Percentiles rank a stretch among this genome's conserved stretches.
Evolutionary conservation across 345 rosid genomes (phyloP).

Genomic region (Acer negundo): DNA sequence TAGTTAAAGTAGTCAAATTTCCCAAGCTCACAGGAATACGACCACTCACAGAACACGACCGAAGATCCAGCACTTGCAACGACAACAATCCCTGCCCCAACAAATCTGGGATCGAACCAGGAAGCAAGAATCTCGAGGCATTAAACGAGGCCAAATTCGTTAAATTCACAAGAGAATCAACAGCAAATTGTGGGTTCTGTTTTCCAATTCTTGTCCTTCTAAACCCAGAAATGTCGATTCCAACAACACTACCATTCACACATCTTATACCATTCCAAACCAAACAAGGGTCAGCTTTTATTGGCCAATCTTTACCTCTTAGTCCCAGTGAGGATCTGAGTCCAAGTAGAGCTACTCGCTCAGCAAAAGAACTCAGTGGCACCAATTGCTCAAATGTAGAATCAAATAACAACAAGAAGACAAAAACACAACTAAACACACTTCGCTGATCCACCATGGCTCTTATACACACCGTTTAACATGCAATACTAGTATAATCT

Average conservation of each 20-base stretch:
- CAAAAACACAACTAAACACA: conserved; percentile 36
- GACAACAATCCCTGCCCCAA: conserved; percentile 58
- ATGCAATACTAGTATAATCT: conserved; percentile 31
- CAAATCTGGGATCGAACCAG: conserved; percentile 80
- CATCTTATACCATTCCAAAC: conserved; percentile 76
- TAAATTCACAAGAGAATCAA: conserved; percentile 70
- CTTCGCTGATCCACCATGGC: conserved; percentile 69
- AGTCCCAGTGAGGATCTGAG: conserved; percentile 94
- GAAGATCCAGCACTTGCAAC: conserved; percentile 83
- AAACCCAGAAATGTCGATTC: conserved; percentile 84
- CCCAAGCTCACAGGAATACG: conserved; percentile 67
- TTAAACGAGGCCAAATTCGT: conserved; percentile 67
- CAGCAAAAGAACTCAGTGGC: conserved; percentile 48
- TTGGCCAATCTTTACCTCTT: conserved; percentile 89
- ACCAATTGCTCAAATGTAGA: conserved; percentile 54
- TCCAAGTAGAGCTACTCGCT: conserved; percentile 59
- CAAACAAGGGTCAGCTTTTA: conserved; percentile 75
- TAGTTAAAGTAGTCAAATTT: conserved; percentile 61
- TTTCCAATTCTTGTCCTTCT: conserved; percentile 78
- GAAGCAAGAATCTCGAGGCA: conserved; percentile 76
- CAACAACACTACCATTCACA: conserved; percentile 59
- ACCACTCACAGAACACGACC: conserved; percentile 65
- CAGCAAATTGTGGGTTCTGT: conserved; percentile 71
- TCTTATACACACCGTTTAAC: conserved; percentile 24
- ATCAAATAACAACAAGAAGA: conserved; percentile 46